phyloP scores from a whole-genome alignment of 2,329 filamentous ascomycete genomes.

The Ceratocystis ficicola region DNA sequence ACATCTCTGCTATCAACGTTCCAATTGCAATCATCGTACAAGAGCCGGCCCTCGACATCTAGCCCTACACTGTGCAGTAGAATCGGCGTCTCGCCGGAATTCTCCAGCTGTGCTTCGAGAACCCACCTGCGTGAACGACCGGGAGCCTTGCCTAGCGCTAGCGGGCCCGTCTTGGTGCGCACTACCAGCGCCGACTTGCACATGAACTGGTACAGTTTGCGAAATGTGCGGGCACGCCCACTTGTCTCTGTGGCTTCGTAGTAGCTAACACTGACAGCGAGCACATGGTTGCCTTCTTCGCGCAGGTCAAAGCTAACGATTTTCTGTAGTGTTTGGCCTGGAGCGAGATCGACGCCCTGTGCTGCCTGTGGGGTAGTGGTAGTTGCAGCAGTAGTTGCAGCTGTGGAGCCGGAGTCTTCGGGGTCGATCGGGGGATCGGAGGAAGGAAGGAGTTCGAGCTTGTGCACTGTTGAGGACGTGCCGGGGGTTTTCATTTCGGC shows the following conservation, averaged over 20 bases:
- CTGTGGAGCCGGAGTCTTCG: constrained; percentile 22
- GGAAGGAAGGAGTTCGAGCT: constrained; percentile 46
- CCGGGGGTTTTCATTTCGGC: constrained; percentile 91
- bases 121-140: constrained; percentile 46
- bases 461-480: constrained; percentile 42
- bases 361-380: constrained; percentile 41
- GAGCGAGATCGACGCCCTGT: constrained; percentile 39
- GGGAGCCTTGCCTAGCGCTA: constrained; percentile 30
- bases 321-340: constrained; percentile 61
- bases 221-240: constrained; percentile 68
- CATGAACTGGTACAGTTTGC: constrained; percentile 93
- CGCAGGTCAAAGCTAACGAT: constrained; percentile 79
- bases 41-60: constrained; percentile 41
- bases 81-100: constrained; percentile 73
- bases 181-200: constrained; percentile 84
- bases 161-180: constrained; percentile 68
- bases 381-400: constrained; percentile 30
- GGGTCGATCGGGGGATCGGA: constrained; percentile 17
- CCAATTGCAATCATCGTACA: constrained; percentile 47
- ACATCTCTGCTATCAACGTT: constrained; percentile 29
- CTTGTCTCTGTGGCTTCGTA: constrained; percentile 68
- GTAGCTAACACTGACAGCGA: constrained; percentile 88
- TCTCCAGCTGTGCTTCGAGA: constrained; percentile 90
- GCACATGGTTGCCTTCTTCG: constrained; percentile 85
- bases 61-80: constrained; percentile 57